These are phyloP conservation scores for Colletotrichum orchidophilum DNA, from an alignment of 2,329 filamentous ascomycete genomes.

Conservation along the genomic window DNA sequence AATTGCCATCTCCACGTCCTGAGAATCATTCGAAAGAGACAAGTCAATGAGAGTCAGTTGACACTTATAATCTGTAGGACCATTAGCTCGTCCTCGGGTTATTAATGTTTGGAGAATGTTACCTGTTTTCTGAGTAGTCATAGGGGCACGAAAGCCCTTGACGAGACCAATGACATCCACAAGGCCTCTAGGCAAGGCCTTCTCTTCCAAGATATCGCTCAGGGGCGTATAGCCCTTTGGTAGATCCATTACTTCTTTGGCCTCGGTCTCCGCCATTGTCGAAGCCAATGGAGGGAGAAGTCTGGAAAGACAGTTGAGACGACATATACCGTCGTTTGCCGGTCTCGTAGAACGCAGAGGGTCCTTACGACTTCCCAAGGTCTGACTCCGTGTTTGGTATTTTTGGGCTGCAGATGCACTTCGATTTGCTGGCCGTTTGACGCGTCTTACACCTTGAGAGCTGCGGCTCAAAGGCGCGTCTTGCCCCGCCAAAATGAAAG, in stretches of 20 bases:
- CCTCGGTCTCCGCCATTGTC: not conserved
- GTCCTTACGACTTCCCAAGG: not conserved
- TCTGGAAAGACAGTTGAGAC: not conserved
- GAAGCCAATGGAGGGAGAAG: not conserved
- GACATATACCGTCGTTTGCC: not conserved
- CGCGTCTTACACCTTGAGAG: not conserved
- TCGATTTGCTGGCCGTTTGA: not conserved
- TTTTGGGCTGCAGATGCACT: not conserved
- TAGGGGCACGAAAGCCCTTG: slow-evolving; percentile 68
- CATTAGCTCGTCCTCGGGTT: not conserved
- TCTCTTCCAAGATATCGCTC: slow-evolving; percentile 54
- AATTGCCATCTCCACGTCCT: slow-evolving; percentile 62
- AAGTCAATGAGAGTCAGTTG: slow-evolving; percentile 69
- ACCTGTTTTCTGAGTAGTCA: slow-evolving; percentile 62
- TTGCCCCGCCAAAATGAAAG: not conserved
- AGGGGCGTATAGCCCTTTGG: slow-evolving; percentile 53
- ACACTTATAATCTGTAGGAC: slow-evolving; percentile 65
- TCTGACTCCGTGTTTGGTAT: not conserved
- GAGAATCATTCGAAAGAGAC: slow-evolving; percentile 56
- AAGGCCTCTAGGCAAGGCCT: slow-evolving; percentile 39
- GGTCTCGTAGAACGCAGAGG: not conserved
- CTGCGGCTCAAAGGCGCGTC: not conserved
- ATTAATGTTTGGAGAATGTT: slow-evolving; percentile 32
- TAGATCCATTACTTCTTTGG: slow-evolving; percentile 31
- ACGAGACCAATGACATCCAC: slow-evolving; percentile 77